A percentile compares a stretch with the other conserved stretches of the same genome.
Evolutionary conservation across 2,329 filamentous ascomycete species (phyloP).

Genomic region (Graphiopsis chlorocephala): DNA sequence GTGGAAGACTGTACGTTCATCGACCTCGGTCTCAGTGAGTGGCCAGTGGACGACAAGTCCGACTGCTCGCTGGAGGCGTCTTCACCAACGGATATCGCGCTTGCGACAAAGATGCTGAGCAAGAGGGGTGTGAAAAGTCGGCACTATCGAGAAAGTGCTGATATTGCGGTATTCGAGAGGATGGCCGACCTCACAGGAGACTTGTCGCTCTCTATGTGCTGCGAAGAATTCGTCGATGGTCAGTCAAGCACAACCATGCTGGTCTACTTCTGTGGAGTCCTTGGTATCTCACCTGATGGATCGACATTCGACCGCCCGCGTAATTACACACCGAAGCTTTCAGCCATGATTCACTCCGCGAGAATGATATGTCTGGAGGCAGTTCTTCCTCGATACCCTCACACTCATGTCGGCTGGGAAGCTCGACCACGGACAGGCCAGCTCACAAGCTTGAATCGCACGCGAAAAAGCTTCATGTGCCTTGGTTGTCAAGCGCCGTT

Average conservation of each 20-base stretch:
- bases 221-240: not conserved
- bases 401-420: not conserved
- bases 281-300: slow-evolving; percentile 11
- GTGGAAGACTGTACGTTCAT: too few species aligned
- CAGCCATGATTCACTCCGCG: slow-evolving; percentile 7
- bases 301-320: slow-evolving; percentile 14
- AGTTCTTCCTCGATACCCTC: not conserved
- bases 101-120: too few species aligned
- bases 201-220: not conserved
- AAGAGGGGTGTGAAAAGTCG: too few species aligned
- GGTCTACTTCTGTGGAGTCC: slow-evolving; percentile 13
- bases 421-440: not conserved
- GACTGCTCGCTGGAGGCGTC: too few species aligned
- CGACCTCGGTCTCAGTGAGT: too few species aligned
- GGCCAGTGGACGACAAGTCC: too few species aligned
- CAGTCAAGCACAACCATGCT: slow-evolving; percentile 4
- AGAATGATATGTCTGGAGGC: slow-evolving; percentile 5
- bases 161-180: too few species aligned
- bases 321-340: slow-evolving; percentile 16
- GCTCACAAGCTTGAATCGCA: not conserved
- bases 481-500: slow-evolving; percentile 6
- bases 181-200: not conserved
- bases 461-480: slow-evolving; percentile 13
- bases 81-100: too few species aligned
- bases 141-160: too few species aligned